Evolutionary conservation across 2,329 filamentous ascomycete genomes (phyloP), one percentile per base, ranked within the genome.

Genomic region (Paraphaeosphaeria sporulosa): DNA sequence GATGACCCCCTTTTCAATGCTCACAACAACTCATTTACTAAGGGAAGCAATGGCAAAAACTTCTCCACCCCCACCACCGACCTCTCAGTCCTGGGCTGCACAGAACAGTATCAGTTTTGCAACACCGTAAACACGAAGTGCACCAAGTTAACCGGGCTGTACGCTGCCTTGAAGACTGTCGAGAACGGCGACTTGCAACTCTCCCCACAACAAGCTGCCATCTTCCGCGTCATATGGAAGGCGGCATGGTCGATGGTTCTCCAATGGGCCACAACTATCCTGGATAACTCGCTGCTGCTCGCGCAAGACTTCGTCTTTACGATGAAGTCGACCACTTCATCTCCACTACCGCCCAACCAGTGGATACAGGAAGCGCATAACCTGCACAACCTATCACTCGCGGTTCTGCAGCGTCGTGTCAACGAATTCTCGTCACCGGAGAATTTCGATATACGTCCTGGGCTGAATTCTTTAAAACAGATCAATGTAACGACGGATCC

Each of bases 81-180:
- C 27, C 60, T 69, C 21, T 44, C 54, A 4, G 43, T 69, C 27
- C 62, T 69, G 3, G 68, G 63, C 2, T 69, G 67, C 51, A 65
- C 62, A 13, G 68, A 70, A 46, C 65, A 69, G 53, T 71, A 71
- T 46, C 63, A 70, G 34, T 62, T 69, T 34, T 71, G 68, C 56
- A 65, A 67, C 46, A 19, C 49, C 4, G 47, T 30, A 4, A 63
- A 52, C 10, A 19, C 49, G 3, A 38, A 57, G 30, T 70, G 67
- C 43, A 68, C 67, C 7, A 30, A 53, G 7, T 50, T 69, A 27
- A 62, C 60, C 7, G 67, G 67, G 4, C 58, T 70, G 1, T 68
- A 70, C 51, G 60, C 51, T 13, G 54, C 60, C 15, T 50, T 57
- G 12, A 10, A 60, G 5, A 44, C 59, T 2, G 36, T 69, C n/a